Base-by-base conservation (phyloP, 164 flowering plant genomes). In the Taxillus chinensis region DNA sequence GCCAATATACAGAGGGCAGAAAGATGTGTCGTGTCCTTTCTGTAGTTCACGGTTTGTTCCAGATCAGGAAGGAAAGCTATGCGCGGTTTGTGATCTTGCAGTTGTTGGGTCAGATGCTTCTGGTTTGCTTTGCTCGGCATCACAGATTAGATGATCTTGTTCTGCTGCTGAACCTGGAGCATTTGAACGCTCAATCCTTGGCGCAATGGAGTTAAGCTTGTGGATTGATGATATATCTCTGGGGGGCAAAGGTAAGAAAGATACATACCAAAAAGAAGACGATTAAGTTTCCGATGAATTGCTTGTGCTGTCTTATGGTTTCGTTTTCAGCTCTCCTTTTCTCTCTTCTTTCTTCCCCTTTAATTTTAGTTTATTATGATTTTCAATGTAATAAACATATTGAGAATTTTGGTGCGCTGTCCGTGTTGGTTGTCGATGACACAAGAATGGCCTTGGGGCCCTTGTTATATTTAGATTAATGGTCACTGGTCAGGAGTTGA, bases 11-110 rank as follows among this genome's bases (percentile, higher is more conserved):
- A 8, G 38, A 55, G 58, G 58, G 13, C 58, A 55, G 58, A 55
- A 38, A 11, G 58, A 55, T 16, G 58, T 55, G 37, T 17, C 58
- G 10, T 55, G 58, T 38, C 58, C 58, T 3, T 55, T n/a, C 37
- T 55, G 58, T 55, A 38, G 58, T 7, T n/a, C 58, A 27, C 58
- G 58, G 40, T 55, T 55, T 38, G 58, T 55, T 7, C 58, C 58
- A 11, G 13, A 13, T 10, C 58, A 55, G 58, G 37, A 17, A 3
- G 58, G 58, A 38, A 55, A 38, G 39, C 38, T 55, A n/a, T 55
- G 58, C 13, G 13, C 38, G 0, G 58, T 55, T 5, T 55, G 58
- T 55, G 58, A 55, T 17, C 38, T 55, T 5, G 38, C 58, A 17
- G 58, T 55, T 17, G 58, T 55, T 38, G 58, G 58, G 3, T 17